These are phyloP conservation scores for Marasmius oreades DNA, from an alignment of 1,284 basidiomycete genomes.

Conservation along the genomic window DNA sequence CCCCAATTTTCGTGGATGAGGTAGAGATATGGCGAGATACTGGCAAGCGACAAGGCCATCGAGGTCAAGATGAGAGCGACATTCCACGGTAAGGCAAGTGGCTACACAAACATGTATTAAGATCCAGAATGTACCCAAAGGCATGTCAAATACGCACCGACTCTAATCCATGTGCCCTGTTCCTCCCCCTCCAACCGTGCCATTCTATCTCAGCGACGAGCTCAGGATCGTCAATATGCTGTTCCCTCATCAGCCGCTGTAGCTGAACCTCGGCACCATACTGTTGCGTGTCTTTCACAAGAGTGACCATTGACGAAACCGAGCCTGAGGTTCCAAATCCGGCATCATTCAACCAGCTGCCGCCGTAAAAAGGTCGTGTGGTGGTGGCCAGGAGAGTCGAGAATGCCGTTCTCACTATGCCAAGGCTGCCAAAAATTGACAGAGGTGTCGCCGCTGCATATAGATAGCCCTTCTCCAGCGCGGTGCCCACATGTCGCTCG, in stretches of 20 bases:
- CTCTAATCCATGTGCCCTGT: background rate
- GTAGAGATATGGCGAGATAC: background rate
- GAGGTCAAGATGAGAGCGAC: background rate
- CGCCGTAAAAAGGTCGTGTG: background rate
- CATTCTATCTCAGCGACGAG: background rate
- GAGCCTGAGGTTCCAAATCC: background rate
- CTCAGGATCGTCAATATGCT: background rate
- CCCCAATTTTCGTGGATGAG: background rate
- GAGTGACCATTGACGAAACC: background rate
- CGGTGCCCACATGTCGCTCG: constrained; percentile 13
- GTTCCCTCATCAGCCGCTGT: background rate
- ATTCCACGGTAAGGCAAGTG: background rate
- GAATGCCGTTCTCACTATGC: constrained; percentile 1
- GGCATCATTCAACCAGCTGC: background rate
- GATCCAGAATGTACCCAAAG: background rate
- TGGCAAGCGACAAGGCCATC: background rate
- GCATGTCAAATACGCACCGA: background rate
- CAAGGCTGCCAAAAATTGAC: constrained; percentile 8
- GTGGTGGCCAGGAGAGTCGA: background rate
- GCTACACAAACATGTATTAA: background rate
- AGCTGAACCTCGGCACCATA: background rate
- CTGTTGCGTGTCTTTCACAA: background rate
- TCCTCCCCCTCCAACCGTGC: background rate
- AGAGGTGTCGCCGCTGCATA: constrained; percentile 3
- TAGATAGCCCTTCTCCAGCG: background rate